phyloP scores from a whole-genome alignment of 176 grass and related monocot genomes.

The Tuctoria greenei region DNA sequence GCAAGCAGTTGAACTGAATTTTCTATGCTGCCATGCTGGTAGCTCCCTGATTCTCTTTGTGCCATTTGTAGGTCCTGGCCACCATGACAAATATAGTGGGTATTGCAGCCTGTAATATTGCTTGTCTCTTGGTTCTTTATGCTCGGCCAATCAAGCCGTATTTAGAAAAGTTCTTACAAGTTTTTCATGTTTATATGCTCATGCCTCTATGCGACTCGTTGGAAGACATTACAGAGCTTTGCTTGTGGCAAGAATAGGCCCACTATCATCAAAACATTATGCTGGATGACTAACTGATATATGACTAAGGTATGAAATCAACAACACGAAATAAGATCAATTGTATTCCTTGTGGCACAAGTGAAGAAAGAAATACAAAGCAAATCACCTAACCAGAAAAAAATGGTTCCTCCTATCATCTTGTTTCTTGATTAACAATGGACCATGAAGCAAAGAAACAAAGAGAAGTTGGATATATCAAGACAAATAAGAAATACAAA shows the following conservation, averaged over 20 bases:
- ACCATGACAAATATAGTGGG: too few species aligned
- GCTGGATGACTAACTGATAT: background rate
- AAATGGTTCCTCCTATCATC: background rate
- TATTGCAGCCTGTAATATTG: too few species aligned
- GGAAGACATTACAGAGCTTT: too few species aligned
- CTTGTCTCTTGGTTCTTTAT: conserved; percentile 1
- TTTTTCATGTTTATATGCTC: conserved; percentile 9
- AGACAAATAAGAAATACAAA: background rate
- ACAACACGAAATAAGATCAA: background rate
- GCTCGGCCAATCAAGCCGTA: background rate
- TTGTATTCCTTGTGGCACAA: too few species aligned
- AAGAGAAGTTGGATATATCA: background rate
- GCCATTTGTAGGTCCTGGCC: too few species aligned
- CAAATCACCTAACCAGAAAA: background rate
- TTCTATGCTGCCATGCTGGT: background rate
- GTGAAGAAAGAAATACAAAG: background rate
- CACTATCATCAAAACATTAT: too few species aligned
- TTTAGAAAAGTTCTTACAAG: conserved; percentile 13
- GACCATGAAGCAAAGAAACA: too few species aligned
- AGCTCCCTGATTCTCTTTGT: too few species aligned
- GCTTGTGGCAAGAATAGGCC: too few species aligned
- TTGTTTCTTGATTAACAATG: background rate
- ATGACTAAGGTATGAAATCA: too few species aligned
- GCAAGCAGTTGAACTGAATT: background rate
- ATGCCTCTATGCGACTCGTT: background rate